A percentile compares a stretch with the other conserved stretches of the same genome.
Evolutionary conservation across 1,139 yeast genomes (phyloP).

Genomic region (Lodderomyces orthopsilosis): DNA sequence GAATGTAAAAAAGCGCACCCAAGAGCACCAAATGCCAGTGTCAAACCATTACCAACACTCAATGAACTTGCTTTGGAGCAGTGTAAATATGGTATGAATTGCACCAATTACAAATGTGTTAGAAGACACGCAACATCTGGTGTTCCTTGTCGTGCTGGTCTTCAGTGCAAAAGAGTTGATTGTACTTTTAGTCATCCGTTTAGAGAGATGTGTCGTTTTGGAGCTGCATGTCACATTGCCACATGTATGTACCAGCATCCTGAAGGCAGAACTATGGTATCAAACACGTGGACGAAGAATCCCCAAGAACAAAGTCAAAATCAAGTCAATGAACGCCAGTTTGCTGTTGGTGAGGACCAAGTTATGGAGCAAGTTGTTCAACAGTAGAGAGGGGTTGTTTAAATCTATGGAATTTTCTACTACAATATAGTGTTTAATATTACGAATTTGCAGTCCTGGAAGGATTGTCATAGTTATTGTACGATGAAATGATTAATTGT

Average conservation of each 20-base stretch:
- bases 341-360: constrained; percentile 77
- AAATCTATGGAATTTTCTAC: no score
- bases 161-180: constrained; percentile 70
- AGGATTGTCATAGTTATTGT: not conserved
- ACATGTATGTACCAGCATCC: constrained; percentile 79
- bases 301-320: constrained; percentile 10
- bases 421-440: constrained; percentile 1
- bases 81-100: constrained; percentile 72
- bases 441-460: not conserved
- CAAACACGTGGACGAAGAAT: constrained; percentile 2
- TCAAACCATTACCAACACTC: constrained; percentile 26
- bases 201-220: constrained; percentile 76
- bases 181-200: constrained; percentile 83
- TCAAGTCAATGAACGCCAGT: constrained; percentile 45
- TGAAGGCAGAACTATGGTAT: constrained; percentile 50
- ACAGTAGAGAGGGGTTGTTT: constrained; percentile 14
- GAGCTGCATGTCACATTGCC: constrained; percentile 65
- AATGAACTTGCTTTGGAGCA: constrained; percentile 64
- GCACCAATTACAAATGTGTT: constrained; percentile 76
- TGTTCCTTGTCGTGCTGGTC: constrained; percentile 78
- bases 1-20: constrained; percentile 77
- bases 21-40: constrained; percentile 47
- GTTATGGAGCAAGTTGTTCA: constrained; percentile 69
- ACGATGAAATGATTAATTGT: not conserved
- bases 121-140: constrained; percentile 79